Evolutionary conservation across 2,329 filamentous ascomycete species (phyloP).

Genomic region (Fusarium metavorans): DNA sequence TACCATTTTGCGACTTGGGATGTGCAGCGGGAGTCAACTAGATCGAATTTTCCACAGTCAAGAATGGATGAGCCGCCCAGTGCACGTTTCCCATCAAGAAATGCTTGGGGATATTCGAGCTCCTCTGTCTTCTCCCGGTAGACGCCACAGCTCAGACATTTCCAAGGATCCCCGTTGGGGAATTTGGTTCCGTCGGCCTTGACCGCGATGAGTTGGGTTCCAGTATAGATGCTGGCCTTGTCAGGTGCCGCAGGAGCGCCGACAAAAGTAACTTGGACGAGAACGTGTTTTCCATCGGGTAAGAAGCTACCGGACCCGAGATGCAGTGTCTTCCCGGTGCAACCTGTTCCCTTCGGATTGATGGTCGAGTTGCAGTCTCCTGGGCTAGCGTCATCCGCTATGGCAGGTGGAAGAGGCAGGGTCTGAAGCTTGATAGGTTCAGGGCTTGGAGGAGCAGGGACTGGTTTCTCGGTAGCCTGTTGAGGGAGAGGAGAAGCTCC

Average conservation of each 20-base stretch:
- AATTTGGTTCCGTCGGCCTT: conserved; percentile 57
- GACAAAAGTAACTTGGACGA: conserved; percentile 53
- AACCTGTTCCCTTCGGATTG: neutral
- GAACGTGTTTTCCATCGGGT: conserved; percentile 57
- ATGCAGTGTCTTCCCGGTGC: neutral
- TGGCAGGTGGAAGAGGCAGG: neutral
- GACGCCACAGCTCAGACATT: conserved; percentile 60
- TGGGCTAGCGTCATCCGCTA: neutral
- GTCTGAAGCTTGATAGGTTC: neutral
- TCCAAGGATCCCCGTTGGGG: conserved; percentile 59
- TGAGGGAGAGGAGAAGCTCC: neutral
- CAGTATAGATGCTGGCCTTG: conserved; percentile 53
- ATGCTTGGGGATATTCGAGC: conserved; percentile 58
- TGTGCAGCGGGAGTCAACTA: conserved; percentile 43
- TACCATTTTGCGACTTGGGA: conserved; percentile 12
- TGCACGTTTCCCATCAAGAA: conserved; percentile 52
- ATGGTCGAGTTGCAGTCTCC: neutral
- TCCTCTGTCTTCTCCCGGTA: conserved; percentile 47
- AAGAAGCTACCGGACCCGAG: conserved; percentile 46
- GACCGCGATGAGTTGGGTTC: conserved; percentile 49
- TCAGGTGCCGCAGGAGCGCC: conserved; percentile 56
- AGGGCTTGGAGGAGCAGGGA: neutral
- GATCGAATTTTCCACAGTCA: conserved; percentile 49
- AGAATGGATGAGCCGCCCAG: conserved; percentile 51
- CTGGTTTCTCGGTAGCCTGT: neutral